Conservation (phyloP, 192 early-diverging fungal genomes). For the Backusella parvicylindrica region DNA sequence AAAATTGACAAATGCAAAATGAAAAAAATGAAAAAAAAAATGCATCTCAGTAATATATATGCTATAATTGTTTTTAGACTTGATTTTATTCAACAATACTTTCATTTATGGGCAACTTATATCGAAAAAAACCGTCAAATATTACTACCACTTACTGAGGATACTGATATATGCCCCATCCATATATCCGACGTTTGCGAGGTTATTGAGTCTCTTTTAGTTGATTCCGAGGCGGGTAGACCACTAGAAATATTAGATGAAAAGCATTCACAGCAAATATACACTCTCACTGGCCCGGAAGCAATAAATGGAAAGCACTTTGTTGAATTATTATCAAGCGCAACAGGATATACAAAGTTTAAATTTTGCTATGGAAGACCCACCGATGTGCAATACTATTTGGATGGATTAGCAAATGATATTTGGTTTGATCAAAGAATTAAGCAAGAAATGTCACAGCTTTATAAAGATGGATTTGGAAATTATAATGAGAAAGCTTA, state of each 20-base stretch:
- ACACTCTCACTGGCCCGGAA: constrained; percentile 27
- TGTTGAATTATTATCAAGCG: constrained; percentile 1
- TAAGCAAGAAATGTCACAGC: constrained; percentile 19
- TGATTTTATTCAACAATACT: constrained; percentile 31
- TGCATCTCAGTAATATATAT: neutral
- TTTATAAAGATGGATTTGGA: constrained; percentile 19
- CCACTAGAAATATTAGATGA: neutral
- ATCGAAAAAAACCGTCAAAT: constrained; percentile 21
- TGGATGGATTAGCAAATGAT: constrained; percentile 21
- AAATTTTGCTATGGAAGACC: constrained; percentile 12
- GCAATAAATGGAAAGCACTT: constrained; percentile 23
- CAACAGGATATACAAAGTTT: constrained; percentile 19
- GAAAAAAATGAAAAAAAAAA: neutral
- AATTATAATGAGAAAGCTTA: constrained; percentile 18
- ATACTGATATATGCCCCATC: constrained; percentile 23
- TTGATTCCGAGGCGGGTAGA: neutral
- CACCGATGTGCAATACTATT: constrained; percentile 28
- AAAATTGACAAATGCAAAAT: neutral
- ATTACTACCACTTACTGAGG: constrained; percentile 13
- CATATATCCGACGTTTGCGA: constrained; percentile 26
- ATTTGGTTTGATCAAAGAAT: constrained; percentile 32
- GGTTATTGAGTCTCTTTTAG: neutral
- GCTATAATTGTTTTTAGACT: constrained; percentile 12
- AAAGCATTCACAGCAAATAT: constrained; percentile 24
- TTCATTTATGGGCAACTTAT: constrained; percentile 31